Base-by-base conservation (phyloP, 441 rosid genomes). In the Pelargonium cotyledonis region DNA sequence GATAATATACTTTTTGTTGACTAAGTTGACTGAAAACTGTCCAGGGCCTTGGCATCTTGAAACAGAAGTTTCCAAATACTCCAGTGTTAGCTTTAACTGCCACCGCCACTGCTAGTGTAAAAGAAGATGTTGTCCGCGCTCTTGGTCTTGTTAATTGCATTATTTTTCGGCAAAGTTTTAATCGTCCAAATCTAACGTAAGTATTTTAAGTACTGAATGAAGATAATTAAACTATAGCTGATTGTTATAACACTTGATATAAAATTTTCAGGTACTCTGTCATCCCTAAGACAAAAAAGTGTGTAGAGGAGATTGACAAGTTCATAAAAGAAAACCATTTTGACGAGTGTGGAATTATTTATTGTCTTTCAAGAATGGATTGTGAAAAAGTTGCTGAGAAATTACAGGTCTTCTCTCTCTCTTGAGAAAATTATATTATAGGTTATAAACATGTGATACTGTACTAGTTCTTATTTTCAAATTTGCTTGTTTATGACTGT, bases 121-220 rank as follows among this genome's bases (percentile, higher is more conserved):
- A 91, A 80, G 98, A 93, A 82, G 98, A 93, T 72, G 98, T 93
- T 79, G 98, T 93, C 68, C 96, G 90, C 73, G 98, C 98, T 76
- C 98, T 93, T 79, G 95, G 96, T 75, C 97, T 93, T 67, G 84
- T 84, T 77, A 86, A 91, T 80, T 93, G 98, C 85, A 83, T 91
- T 78, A 82, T 93, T 73, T 93, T 93, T 79, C 90, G 95, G 65
- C 98, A 93, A 82, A 93, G 98, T 78, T 93, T 93, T 72, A 93
- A 93, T 73, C 94, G 98, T 69, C 95, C 95, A 69, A 93, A 93
- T 84, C 76, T 93, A 68, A 70, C 86, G 98, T 93, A 77, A 69
- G 86, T 75, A 63, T 49, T 71, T 16, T 66, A 41, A 11, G n/a
- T 18, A 35, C 14, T 65, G 35, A 66, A 67, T 5, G 69, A 72